Evolutionary conservation across 495 filamentous ascomycete species (phyloP), one percentile per base, ranked within the genome.

Genomic region (Podospora comata): DNA sequence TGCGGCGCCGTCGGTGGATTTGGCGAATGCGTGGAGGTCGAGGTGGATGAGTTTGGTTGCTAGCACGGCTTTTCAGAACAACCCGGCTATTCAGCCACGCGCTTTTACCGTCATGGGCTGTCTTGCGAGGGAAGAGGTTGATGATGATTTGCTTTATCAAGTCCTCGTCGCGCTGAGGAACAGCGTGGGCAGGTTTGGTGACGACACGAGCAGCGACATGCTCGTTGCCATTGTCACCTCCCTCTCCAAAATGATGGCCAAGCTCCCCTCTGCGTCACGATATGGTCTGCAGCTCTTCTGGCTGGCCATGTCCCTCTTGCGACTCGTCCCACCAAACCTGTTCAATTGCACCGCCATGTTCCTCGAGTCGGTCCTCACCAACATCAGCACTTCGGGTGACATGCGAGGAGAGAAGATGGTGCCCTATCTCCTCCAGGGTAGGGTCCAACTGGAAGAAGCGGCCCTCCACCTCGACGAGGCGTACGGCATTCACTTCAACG

Each of bases 51-150:
- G 85, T 70, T 78, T 90, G 19, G 87, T 90, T 53, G 87, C 88
- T 20, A 89, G 86, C 73, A 90, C 87, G 2, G 88, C 88, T 2
- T 90, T 90, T 74, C 88, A 90, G 75, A 89, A 86, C 70, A 90
- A 90, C 70, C 88, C 87, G 15, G 86, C 88, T 5, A 88, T 90
- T 62, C 88, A 90, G 72, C 86, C 87, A 19, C 79, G 86, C 23
- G 88, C 88, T 28, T 90, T 90, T 67, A 85, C 88, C 0, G 87
- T 89, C 44, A 89, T 90, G 88, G 88, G 88, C 13, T 89, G 88
- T 67, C 78, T 90, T 4, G 88, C 88, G 39, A 81, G 85, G 13
- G 88, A 89, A 71, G 87, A 89, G 73, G 87, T 89, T 0, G 88
- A 90, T 64, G 88, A 90, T 65, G 88, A 90, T 69, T 73, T 90